Percentiles rank a stretch among this genome's conserved stretches.
Evolutionary conservation across 805 yeast genomes (phyloP).

Genomic region (Metschnikowia aberdeeniae): DNA sequence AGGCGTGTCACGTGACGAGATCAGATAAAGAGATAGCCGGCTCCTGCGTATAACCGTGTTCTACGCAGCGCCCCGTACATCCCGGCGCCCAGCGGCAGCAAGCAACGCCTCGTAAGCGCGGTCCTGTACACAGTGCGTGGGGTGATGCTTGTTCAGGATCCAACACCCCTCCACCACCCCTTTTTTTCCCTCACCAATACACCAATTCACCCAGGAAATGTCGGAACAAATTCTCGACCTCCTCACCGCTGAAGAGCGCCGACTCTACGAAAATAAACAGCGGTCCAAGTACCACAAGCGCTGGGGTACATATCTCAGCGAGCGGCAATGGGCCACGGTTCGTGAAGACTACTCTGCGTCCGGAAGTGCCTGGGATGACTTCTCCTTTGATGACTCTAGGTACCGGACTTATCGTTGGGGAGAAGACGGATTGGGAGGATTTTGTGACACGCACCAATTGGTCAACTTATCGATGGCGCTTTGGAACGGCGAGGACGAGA

Average conservation of each 20-base stretch:
- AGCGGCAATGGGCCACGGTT: slow-evolving; percentile 71
- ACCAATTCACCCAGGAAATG: neutral
- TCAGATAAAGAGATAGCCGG: too few relatives aligned
- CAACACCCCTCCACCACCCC: neutral
- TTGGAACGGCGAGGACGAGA: slow-evolving; percentile 87
- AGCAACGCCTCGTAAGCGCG: neutral
- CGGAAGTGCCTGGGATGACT: slow-evolving; percentile 89
- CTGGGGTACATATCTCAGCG: slow-evolving; percentile 91
- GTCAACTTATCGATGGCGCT: slow-evolving; percentile 76
- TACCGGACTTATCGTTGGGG: slow-evolving; percentile 91
- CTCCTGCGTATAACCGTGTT: neutral
- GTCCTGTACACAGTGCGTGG: slow-evolving; percentile 2
- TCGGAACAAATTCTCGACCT: slow-evolving; percentile 12
- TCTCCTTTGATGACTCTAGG: slow-evolving; percentile 80
- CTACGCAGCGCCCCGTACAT: neutral
- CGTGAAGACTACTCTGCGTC: slow-evolving; percentile 81
- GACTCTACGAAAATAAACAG: slow-evolving; percentile 31
- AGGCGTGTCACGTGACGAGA: too few relatives aligned
- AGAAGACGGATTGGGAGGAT: slow-evolving; percentile 91
- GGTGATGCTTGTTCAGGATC: neutral
- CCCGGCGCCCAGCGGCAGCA: slow-evolving; percentile 1
- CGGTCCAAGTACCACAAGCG: slow-evolving; percentile 63
- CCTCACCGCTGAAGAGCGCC: slow-evolving; percentile 36
- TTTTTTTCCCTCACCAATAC: neutral
- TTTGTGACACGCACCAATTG: slow-evolving; percentile 76